Evolutionary conservation across 306 rosid species (phyloP).

Genomic region (Rosa persica): DNA sequence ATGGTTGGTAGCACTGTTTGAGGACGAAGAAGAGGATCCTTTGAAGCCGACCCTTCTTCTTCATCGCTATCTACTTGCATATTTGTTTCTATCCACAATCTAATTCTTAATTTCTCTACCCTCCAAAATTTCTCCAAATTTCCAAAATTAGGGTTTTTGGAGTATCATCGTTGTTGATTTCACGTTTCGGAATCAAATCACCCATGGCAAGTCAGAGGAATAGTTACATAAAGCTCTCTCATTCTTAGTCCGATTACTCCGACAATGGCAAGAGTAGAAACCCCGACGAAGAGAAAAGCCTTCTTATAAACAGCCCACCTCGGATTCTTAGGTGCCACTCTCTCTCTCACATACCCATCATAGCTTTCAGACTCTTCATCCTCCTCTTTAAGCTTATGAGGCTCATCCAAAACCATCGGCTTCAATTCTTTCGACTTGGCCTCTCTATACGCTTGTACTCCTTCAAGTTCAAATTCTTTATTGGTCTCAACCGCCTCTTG

Average conservation of each 20-base stretch:
- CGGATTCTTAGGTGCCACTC: conserved; percentile 75
- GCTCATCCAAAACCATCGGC: conserved; percentile 56
- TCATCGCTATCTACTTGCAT: no score
- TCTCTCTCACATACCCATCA: conserved; percentile 34
- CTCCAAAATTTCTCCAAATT: no score
- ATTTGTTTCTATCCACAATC: no score
- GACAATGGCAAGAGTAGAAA: conserved; percentile 66
- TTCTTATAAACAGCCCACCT: conserved; percentile 90
- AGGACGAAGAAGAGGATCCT: no score
- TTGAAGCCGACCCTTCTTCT: no score
- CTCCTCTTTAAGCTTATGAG: conserved; percentile 34
- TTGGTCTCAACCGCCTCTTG: no score
- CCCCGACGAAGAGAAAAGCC: conserved; percentile 62
- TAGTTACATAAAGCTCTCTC: conserved; percentile 67
- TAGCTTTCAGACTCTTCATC: neutral
- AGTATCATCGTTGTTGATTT: conserved; percentile 17
- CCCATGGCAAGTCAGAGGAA: conserved; percentile 81
- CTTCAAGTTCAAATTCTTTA: conserved; percentile 7
- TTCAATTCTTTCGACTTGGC: conserved; percentile 65
- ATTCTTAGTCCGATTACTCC: conserved; percentile 60
- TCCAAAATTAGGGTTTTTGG: neutral
- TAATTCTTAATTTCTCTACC: no score
- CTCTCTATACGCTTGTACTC: conserved; percentile 56
- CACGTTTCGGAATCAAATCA: neutral
- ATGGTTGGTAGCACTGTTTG: no score